A percentile compares a stretch with the other conserved stretches of the same genome.
These are phyloP conservation scores for Craspedostauros australis DNA, from an alignment of 108 stramenopile species.

Conservation along the genomic window DNA sequence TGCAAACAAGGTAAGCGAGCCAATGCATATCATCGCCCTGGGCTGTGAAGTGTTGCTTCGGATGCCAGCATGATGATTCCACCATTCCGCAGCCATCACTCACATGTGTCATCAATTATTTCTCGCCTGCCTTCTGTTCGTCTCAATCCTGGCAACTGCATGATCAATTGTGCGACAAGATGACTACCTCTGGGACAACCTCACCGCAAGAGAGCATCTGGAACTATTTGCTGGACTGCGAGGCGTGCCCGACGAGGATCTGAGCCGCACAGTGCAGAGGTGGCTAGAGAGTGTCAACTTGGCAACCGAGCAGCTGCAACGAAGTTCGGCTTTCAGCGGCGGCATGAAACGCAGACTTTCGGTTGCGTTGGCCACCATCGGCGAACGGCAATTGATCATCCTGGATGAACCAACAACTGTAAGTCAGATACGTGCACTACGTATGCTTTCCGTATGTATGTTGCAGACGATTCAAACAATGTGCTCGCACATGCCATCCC, in stretches of 20 bases:
- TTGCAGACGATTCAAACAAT: too few species aligned
- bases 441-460: too few species aligned
- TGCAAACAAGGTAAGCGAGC: constrained; percentile 63
- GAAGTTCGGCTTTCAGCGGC: constrained; percentile 43
- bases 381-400: constrained; percentile 63
- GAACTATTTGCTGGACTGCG: constrained; percentile 76
- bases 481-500: too few species aligned
- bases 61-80: too few species aligned
- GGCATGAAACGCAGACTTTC: constrained; percentile 88
- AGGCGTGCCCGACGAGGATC: constrained; percentile 19
- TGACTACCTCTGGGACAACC: constrained; percentile 75
- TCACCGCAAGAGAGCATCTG: constrained; percentile 81
- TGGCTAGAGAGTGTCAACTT: constrained; percentile 48
- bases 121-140: background rate
- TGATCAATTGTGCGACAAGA: too few species aligned
- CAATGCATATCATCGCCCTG: too few species aligned
- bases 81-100: too few species aligned
- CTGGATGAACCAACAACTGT: constrained; percentile 82
- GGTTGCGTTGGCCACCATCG: constrained; percentile 74
- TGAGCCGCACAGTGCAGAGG: constrained; percentile 17
- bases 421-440: constrained; percentile 29
- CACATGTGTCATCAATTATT: background rate
- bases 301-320: constrained; percentile 22
- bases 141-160: background rate
- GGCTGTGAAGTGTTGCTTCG: too few species aligned